phyloP scores from a whole-genome alignment of 2,329 filamentous ascomycete species.

The Xylariaceae sp. region DNA sequence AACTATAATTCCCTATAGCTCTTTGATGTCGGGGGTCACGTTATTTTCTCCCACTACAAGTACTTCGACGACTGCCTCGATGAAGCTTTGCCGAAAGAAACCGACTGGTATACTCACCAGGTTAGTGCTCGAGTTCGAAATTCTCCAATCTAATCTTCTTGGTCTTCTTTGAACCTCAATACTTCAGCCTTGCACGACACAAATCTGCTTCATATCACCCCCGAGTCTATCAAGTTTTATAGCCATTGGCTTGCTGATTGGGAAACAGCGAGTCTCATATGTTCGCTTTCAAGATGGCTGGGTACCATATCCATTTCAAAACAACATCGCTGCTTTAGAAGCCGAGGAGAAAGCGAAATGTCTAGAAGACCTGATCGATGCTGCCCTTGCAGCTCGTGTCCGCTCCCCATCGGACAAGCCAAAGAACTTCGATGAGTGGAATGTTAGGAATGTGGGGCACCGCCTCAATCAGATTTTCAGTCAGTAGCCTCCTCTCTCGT shows the following conservation, averaged over 20 bases:
- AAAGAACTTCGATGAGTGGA: conserved; percentile 98
- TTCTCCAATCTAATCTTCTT: no score
- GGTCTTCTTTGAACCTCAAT: no score
- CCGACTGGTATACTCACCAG: conserved; percentile 97
- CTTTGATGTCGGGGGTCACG: conserved; percentile 97
- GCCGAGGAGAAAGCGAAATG: conserved; percentile 96
- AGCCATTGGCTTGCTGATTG: background rate
- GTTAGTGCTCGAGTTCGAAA: background rate
- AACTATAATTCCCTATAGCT: conserved; percentile 62
- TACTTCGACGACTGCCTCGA: conserved; percentile 99
- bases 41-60: conserved; percentile 99
- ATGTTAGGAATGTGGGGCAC: conserved; percentile 85
- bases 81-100: conserved; percentile 90
- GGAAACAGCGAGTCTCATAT: conserved; percentile 88
- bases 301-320: conserved; percentile 99
- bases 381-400: conserved; percentile 84
- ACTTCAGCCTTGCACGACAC: no score
- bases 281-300: conserved; percentile 94
- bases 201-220: no score
- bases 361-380: conserved; percentile 94
- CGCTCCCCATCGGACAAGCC: conserved; percentile 78
- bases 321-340: conserved; percentile 97
- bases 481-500: background rate
- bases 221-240: background rate
- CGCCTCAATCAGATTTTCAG: conserved; percentile 92